A percentile compares a stretch with the other conserved stretches of the same genome.
Conservation (phyloP, 495 filamentous ascomycete genomes). For the Immersiella caudata region DNA sequence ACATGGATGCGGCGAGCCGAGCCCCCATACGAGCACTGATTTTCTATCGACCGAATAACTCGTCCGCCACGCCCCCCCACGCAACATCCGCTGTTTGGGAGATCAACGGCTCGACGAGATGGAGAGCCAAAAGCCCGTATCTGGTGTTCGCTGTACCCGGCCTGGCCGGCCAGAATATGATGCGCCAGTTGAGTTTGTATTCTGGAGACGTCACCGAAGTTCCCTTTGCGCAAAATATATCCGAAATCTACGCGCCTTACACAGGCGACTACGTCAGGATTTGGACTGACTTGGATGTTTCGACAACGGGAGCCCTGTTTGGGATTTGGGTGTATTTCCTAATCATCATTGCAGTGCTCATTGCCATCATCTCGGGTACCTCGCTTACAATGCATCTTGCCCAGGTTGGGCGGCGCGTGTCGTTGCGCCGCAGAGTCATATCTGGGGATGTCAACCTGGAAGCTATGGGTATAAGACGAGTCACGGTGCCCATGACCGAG, state of each 20-base stretch:
- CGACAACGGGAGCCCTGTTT: conserved; percentile 44
- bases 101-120: conserved; percentile 62
- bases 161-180: conserved; percentile 62
- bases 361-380: conserved; percentile 64
- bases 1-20: conserved; percentile 62
- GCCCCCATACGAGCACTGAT: conserved; percentile 68
- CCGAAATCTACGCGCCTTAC: conserved; percentile 64
- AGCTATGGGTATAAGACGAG: conserved; percentile 71
- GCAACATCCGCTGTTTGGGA: conserved; percentile 63
- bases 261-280: conserved; percentile 59
- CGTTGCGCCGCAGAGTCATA: conserved; percentile 67
- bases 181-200: conserved; percentile 72
- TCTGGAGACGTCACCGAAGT: conserved; percentile 68
- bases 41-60: conserved; percentile 69
- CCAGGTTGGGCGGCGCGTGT: conserved; percentile 65
- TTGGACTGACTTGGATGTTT: conserved; percentile 51
- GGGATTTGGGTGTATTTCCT: conserved; percentile 83
- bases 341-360: conserved; percentile 73
- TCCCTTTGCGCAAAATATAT: conserved; percentile 59
- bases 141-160: conserved; percentile 87
- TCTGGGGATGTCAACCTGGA: conserved; percentile 81
- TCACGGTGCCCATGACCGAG: conserved; percentile 68
- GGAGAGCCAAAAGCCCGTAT: conserved; percentile 65
- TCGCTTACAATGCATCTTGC: conserved; percentile 74
- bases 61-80: conserved; percentile 61